Conservation (phyloP, 75 land plant genomes). For the Adiantum capillusveneris region DNA sequence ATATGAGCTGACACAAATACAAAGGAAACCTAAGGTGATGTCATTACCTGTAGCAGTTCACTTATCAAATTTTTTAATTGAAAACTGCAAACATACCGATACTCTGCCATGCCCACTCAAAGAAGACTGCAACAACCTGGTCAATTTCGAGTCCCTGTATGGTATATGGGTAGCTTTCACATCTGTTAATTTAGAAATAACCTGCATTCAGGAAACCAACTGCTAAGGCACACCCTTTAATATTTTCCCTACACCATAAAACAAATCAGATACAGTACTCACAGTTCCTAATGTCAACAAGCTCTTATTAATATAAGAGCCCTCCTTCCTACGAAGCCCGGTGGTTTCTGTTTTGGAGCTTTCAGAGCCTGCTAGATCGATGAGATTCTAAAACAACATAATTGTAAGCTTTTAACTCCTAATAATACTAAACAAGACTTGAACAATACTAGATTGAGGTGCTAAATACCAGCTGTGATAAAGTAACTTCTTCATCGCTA, state of each 20-base stretch:
- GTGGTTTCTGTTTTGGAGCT: constrained; percentile 68
- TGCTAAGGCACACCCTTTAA: too few species aligned
- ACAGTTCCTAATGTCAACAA: constrained; percentile 64
- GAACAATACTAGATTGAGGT: too few species aligned
- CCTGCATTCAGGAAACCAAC: constrained; percentile 40
- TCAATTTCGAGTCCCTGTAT: constrained; percentile 95
- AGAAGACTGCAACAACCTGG: constrained; percentile 86
- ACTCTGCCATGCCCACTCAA: constrained; percentile 92
- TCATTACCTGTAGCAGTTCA: not conserved
- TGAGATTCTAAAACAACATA: constrained; percentile 33
- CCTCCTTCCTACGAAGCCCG: constrained; percentile 53
- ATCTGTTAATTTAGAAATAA: constrained; percentile 78
- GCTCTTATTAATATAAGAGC: constrained; percentile 60
- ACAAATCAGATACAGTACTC: constrained; percentile 13
- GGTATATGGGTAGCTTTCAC: constrained; percentile 89
- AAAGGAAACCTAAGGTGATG: constrained; percentile 5
- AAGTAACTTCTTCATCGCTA: constrained; percentile 51
- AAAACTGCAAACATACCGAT: constrained; percentile 45
- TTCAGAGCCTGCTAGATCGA: constrained; percentile 65
- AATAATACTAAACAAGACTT: too few species aligned
- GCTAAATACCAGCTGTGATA: constrained; percentile 65
- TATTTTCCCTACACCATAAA: too few species aligned
- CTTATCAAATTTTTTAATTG: not conserved
- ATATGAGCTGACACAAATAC: constrained; percentile 54
- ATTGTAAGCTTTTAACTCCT: too few species aligned